Conservation (phyloP, 75 land plant species). For the Selaginella moellendorffii region DNA sequence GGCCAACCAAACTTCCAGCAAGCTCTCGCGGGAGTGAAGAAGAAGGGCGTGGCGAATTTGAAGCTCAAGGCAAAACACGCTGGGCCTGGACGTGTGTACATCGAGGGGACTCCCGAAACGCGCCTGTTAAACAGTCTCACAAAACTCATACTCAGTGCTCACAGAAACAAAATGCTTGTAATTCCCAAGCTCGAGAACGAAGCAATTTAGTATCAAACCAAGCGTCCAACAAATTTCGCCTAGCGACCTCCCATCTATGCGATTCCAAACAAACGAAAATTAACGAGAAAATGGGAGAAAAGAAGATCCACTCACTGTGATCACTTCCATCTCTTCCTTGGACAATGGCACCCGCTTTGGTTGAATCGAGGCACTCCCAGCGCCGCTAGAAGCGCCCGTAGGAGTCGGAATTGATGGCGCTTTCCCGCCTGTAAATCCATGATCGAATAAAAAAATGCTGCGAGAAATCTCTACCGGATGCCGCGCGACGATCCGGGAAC, state of each 20-base stretch:
- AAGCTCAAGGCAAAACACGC: constrained; percentile 26
- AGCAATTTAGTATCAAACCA: neutral
- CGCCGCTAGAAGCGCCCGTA: neutral
- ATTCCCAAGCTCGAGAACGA: neutral
- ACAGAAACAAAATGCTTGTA: constrained; percentile 12
- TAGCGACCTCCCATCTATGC: neutral
- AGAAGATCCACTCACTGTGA: neutral
- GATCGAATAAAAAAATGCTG: too few species aligned
- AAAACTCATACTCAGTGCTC: constrained; percentile 12
- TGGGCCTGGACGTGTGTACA: constrained; percentile 24
- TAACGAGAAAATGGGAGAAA: too few species aligned
- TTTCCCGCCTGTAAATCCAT: neutral
- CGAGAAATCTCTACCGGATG: neutral
- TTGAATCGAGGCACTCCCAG: neutral
- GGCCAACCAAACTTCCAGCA: constrained; percentile 27
- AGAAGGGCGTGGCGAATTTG: constrained; percentile 19
- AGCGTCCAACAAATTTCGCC: neutral
- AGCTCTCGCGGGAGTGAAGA: constrained; percentile 18
- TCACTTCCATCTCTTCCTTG: neutral
- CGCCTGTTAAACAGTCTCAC: constrained; percentile 19
- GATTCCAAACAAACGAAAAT: too few species aligned
- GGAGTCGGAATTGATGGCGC: neutral
- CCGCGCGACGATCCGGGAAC: neutral
- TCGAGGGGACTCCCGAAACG: constrained; percentile 26
- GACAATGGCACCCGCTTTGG: neutral